Evolutionary conservation across 441 rosid genomes (phyloP).

Genomic region (Pelargonium australe): DNA sequence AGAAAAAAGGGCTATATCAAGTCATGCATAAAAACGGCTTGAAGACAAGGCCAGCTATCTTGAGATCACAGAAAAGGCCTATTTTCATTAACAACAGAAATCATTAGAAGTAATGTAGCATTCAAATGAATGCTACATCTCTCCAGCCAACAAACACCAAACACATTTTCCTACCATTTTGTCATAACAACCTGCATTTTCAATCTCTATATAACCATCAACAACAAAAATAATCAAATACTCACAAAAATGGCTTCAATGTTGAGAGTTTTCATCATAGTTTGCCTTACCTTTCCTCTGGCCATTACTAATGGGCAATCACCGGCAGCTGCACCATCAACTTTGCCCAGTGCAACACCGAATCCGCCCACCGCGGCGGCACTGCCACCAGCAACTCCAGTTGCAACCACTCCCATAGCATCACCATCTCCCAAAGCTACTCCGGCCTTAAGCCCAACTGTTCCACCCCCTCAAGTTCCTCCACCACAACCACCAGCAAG

Average conservation of each 20-base stretch:
- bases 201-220: constrained; percentile 24
- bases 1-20: no score
- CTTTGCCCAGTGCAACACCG: constrained; percentile 21
- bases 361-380: constrained; percentile 30
- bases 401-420: constrained; percentile 32
- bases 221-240: constrained; percentile 20
- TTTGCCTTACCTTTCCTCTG: constrained; percentile 34
- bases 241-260: constrained; percentile 43
- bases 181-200: constrained; percentile 18
- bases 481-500: no score
- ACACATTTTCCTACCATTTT: constrained; percentile 15
- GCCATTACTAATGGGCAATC: constrained; percentile 49
- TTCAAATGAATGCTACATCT: constrained; percentile 40
- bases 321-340: constrained; percentile 60
- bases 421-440: constrained; percentile 53
- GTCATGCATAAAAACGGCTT: no score
- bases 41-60: neutral
- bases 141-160: constrained; percentile 54
- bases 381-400: constrained; percentile 35
- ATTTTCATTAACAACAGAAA: constrained; percentile 17
- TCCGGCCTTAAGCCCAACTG: constrained; percentile 48
- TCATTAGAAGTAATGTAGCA: constrained; percentile 47
- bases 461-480: constrained; percentile 21
- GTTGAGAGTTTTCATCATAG: constrained; percentile 32
- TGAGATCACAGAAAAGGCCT: neutral